Percentiles rank a stretch among this genome's conserved stretches.
Evolutionary conservation across 495 filamentous ascomycete genomes (phyloP).

Genomic region (Alectoria sarmentosa): DNA sequence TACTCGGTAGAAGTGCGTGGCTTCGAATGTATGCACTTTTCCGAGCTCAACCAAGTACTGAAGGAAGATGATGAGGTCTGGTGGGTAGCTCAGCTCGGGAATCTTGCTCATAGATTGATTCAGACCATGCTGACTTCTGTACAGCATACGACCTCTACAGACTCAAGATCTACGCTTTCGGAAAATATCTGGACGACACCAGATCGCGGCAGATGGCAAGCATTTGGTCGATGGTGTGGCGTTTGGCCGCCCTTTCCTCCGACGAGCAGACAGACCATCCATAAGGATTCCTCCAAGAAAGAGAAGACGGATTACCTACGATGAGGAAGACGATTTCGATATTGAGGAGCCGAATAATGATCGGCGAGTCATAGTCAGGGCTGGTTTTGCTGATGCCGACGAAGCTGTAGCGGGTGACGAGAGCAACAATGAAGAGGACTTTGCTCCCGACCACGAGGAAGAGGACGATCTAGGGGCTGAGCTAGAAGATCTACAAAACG

Average conservation of each 20-base stretch:
- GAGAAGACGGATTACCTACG: constrained; percentile 49
- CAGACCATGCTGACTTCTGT: constrained; percentile 9
- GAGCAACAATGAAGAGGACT: constrained; percentile 33
- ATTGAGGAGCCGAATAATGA: constrained; percentile 16
- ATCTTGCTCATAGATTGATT: constrained; percentile 6
- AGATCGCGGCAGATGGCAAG: constrained; percentile 72
- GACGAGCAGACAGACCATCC: constrained; percentile 53
- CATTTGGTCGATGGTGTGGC: constrained; percentile 86
- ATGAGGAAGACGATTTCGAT: constrained; percentile 32
- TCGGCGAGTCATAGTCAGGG: constrained; percentile 22
- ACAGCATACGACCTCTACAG: constrained; percentile 74
- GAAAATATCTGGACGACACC: constrained; percentile 69
- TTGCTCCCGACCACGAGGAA: constrained; percentile 35
- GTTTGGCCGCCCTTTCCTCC: constrained; percentile 70
- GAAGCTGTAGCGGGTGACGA: constrained; percentile 30
- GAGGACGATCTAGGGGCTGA: constrained; percentile 39
- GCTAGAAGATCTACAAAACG: constrained; percentile 38
- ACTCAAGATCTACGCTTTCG: constrained; percentile 67
- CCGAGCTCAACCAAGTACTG: constrained; percentile 59
- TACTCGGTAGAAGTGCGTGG: constrained; percentile 79
- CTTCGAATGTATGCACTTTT: constrained; percentile 89
- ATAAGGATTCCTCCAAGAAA: constrained; percentile 74
- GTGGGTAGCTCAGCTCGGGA: constrained; percentile 41
- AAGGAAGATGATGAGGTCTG: constrained; percentile 80
- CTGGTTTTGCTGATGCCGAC: constrained; percentile 24